Percentiles rank a stretch among this genome's conserved stretches.
phyloP scores from a whole-genome alignment of 2,329 filamentous ascomycete species.

The Neonectria faginata region DNA sequence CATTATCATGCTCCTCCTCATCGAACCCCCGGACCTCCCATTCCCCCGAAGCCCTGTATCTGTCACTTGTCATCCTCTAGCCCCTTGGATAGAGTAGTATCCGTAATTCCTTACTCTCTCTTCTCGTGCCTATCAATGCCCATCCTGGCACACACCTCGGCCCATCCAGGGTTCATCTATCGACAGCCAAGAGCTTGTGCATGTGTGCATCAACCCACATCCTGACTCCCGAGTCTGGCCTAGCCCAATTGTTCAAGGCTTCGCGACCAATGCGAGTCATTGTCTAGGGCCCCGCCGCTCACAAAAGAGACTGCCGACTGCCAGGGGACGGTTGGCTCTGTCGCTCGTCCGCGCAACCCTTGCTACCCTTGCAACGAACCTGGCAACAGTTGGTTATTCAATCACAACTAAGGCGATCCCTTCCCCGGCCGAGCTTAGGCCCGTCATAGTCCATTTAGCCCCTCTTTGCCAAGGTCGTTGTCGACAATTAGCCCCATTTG shows the following conservation, averaged over 20 bases:
- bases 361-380: slow-evolving; percentile 15
- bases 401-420: slow-evolving; percentile 2
- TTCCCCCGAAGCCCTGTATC: slow-evolving; percentile 13
- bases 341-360: slow-evolving; percentile 6
- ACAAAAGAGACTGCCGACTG: slow-evolving; percentile 34
- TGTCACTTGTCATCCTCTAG: slow-evolving; percentile 22
- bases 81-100: slow-evolving; percentile 13
- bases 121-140: not conserved
- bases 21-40: slow-evolving; percentile 3
- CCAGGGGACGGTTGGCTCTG: slow-evolving; percentile 10
- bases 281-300: slow-evolving; percentile 28
- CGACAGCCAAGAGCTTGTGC: not conserved
- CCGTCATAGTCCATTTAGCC: slow-evolving; percentile 19
- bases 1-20: slow-evolving; percentile 2
- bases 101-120: not conserved
- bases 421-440: slow-evolving; percentile 17
- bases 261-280: slow-evolving; percentile 47
- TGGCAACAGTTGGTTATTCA: slow-evolving; percentile 2
- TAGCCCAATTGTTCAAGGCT: slow-evolving; percentile 37
- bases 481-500: slow-evolving; percentile 27
- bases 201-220: slow-evolving; percentile 11
- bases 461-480: slow-evolving; percentile 8
- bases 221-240: slow-evolving; percentile 16
- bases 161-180: slow-evolving; percentile 18
- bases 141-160: slow-evolving; percentile 5